Evolutionary conservation across 768 basidiomycete genomes (phyloP).

Genomic region (Termitomyces sp.): DNA sequence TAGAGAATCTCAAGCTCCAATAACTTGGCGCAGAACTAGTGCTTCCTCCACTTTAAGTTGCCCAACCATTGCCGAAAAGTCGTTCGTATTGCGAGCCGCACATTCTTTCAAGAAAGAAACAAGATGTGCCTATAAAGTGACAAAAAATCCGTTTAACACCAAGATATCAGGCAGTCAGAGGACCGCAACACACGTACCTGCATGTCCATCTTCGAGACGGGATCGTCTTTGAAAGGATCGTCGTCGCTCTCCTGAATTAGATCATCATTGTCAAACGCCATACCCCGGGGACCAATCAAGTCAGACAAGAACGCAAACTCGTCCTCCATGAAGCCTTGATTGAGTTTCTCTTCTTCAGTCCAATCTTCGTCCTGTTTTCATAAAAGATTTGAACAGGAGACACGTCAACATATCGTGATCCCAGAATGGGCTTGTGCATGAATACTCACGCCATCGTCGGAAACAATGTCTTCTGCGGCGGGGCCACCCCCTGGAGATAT

Average conservation of each 20-base stretch:
- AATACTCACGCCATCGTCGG: conserved; percentile 69
- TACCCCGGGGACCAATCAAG: conserved; percentile 67
- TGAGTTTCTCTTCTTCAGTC: conserved; percentile 77
- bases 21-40: conserved; percentile 50
- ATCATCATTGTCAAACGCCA: conserved; percentile 74
- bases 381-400: neutral
- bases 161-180: neutral
- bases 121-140: conserved; percentile 51
- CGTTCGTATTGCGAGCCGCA: conserved; percentile 52
- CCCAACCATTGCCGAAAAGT: conserved; percentile 58
- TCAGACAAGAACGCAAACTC: conserved; percentile 83
- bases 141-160: neutral
- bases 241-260: conserved; percentile 72
- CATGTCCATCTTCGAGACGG: conserved; percentile 84
- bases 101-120: conserved; percentile 65
- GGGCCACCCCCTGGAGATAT: conserved; percentile 45
- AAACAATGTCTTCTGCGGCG: conserved; percentile 50
- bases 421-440: neutral
- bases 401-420: conserved; percentile 4
- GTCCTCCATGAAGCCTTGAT: conserved; percentile 58
- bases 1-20: conserved; percentile 16
- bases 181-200: conserved; percentile 29
- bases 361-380: conserved; percentile 76
- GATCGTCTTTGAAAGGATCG: conserved; percentile 84
- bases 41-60: conserved; percentile 70